Evolutionary conservation across 1,284 basidiomycete species (phyloP), one percentile per base, ranked within the genome.

Genomic region (Schizophyllum amplum): DNA sequence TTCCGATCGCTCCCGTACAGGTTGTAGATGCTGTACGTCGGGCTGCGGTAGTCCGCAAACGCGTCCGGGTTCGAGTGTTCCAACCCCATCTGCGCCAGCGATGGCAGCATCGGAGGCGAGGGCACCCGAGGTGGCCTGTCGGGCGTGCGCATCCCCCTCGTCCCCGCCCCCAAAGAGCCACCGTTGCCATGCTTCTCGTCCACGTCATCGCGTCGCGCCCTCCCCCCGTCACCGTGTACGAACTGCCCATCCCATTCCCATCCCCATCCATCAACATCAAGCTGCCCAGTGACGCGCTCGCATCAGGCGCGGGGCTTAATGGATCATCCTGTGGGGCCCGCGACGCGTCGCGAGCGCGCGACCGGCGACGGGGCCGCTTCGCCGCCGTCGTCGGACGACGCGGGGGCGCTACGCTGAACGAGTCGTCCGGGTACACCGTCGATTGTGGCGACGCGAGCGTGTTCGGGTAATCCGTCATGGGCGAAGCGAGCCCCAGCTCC

Each of bases 11-110:
- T 73, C 57, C 83, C 83, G 64, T 90, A 90, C 62, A 89, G 63
- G 50, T 84, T 84, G 64, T 86, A 90, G 57, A 90, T 81, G 66
- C 88, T 90, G 62, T 90, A 90, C 4, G 88, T 90, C 22, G 88
- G 87, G 64, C 88, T 89, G 61, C 82, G 75, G 61, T 90, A 90
- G 47, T 82, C 80, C 1, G 72, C 78, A 67, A 79, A 86, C 4
- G 75, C 82, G 52, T 82, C 78, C 11, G 80, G 76, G 59, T 86
- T 81, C 2, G 72, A 68, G 60, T 86, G 83, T 53, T 80, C 76
- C 66, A 90, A 64, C 54, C 79, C 87, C 87, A 90, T 89, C 69
- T 90, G 87, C 5, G 85, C 75, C 53, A 90, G 67, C 26, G 86
- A 87, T 6, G 86, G 87, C 54, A 90, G 66, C n/a, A 80, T 76